Evolutionary conservation across 2,329 filamentous ascomycete genomes (phyloP), one percentile per base, ranked within the genome.

Genomic region (Fusarium haematococcum): DNA sequence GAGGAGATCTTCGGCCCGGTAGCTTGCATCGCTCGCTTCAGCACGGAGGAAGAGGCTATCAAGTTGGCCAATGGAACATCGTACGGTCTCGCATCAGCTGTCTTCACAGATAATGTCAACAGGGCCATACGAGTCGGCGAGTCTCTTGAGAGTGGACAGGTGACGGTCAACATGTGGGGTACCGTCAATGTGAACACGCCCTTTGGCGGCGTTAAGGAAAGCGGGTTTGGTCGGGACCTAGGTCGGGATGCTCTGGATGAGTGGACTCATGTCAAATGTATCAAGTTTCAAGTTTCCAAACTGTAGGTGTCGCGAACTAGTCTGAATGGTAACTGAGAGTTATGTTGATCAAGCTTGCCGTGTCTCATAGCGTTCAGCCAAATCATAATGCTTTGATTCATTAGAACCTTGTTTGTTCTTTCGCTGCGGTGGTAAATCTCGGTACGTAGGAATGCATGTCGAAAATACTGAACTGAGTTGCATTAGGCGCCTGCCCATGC

Each of bases 31-130:
- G 67, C 70, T 23, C 73, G 63, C 16, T 74, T 74, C 60, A 65
- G 67, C 45, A 75, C 69, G 0, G 73, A 75, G 13, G 39, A 71
- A 0, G 72, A 75, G 10, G 72, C 58, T 18, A 39, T 75, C 0
- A 37, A 27, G 0, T 16, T 73, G 0, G 72, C 73, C 0, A 75
- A 75, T 2, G 64, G 71, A 25, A 68, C 56, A 1, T 35, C 62
- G 1, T 75, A 68, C 18, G 73, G 73, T 0, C n/a, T 75, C 8
- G 67, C 72, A 1, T 69, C 69, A 6, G 63, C 56, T 0, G 85
- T 92, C 0, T 92, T 89, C 81, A 88, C 85, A 6, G 82, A 81
- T 3, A 87, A 91, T 69, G 67, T 88, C 3, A 83, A 81, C 2
- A 82, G 84, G 14, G 89, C 88, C 0, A 83, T 85, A n/a, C 81